Evolutionary conservation across 495 filamentous ascomycete genomes (phyloP).

Genomic region (Hyphodiscus hymeniophilus): DNA sequence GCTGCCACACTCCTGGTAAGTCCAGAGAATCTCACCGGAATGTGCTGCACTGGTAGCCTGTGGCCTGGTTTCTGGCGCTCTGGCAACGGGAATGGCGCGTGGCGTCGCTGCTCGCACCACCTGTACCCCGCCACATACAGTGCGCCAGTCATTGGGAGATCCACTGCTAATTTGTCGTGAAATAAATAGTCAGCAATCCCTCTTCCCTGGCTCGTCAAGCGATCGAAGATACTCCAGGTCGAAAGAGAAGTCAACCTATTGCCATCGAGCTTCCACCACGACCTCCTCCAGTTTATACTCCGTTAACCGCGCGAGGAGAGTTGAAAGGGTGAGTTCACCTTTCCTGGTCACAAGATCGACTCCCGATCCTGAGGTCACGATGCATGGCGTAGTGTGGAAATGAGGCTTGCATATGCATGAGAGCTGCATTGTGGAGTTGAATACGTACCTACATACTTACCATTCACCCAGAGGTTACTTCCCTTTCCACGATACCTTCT

Average conservation of each 20-base stretch:
- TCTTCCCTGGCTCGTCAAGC: background rate
- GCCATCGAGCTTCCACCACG: constrained; percentile 35
- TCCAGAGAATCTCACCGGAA: background rate
- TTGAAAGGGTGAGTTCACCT: constrained; percentile 34
- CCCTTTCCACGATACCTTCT: constrained; percentile 38
- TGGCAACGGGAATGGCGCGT: background rate
- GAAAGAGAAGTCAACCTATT: constrained; percentile 34
- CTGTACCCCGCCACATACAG: background rate
- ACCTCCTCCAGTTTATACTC: constrained; percentile 25
- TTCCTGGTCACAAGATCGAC: no score
- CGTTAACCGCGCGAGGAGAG: constrained; percentile 43
- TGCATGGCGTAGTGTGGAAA: background rate
- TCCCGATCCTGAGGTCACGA: background rate
- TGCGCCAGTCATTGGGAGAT: background rate
- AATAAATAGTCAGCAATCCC: background rate
- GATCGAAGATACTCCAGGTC: constrained; percentile 4
- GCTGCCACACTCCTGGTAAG: background rate
- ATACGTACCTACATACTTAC: background rate
- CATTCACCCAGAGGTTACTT: constrained; percentile 39
- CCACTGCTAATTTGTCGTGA: background rate
- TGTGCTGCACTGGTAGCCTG: background rate
- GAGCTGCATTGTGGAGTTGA: background rate
- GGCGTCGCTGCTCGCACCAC: background rate
- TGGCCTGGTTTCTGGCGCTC: background rate
- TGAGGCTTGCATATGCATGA: background rate